Evolutionary conservation across 1,284 basidiomycete species (phyloP), one percentile per base, ranked within the genome.

Genomic region (Apiotrichum mycotoxinovorans): DNA sequence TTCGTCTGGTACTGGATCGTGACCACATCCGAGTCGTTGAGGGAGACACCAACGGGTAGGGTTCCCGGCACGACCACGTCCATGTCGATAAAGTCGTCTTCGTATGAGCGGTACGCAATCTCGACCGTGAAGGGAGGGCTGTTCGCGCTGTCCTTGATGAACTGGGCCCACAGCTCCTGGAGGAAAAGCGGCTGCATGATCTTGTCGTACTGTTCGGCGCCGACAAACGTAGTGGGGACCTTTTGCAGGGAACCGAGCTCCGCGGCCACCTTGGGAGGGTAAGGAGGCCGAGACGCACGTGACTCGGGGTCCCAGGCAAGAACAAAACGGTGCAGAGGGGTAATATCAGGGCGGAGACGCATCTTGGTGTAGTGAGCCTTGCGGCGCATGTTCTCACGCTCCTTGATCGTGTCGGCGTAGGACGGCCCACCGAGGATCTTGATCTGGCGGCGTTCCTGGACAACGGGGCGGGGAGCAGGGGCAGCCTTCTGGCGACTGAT

Each of bases 141-240:
- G 52, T 86, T 83, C 56, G 88, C 85, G 66, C 90, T 73, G 88
- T 30, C 91, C 84, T 70, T 90, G 83, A 35, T 80, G 70, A 55
- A 98, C 83, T 97, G 91, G 30, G 88, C 85, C 94, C 96, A 98
- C 62, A 89, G 87, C 76, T 98, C 96, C 58, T 91, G 81, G 33
- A 94, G 78, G 25, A 98, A 80, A n/a, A 98, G 80, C 1, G 96
- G 92, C 64, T 91, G 85, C 69, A 96, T 92, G 26, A 87, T 80
- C 26, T 79, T 79, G 41, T 84, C 82, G 74, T 96, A 98, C 33
- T 92, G 83, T 5, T 79, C 72, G 52, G 85, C 83, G 57, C 83
- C 82, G 2, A 67, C 66, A 71, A 97, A 98, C 9, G 74, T 78
- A 49, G 85, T 82, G 0, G 88, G 88, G 4, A 95, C 81, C 4